Evolutionary conservation across 768 basidiomycete genomes (phyloP).

Genomic region (Tubosaeta sp.): DNA sequence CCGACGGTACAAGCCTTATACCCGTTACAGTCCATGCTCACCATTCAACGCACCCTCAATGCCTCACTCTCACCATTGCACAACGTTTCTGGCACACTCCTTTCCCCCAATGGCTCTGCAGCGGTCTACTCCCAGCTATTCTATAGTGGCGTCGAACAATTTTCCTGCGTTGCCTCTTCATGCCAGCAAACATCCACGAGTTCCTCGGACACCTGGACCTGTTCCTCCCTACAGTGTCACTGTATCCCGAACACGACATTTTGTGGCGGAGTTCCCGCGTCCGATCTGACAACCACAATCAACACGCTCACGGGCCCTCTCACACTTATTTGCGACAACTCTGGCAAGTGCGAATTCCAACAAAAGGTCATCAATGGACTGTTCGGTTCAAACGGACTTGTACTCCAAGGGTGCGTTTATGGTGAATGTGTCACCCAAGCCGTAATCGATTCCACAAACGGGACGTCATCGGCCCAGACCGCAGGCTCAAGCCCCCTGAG

Average conservation of each 20-base stretch:
- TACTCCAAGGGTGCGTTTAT: slow-evolving; percentile 67
- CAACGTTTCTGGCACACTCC: slow-evolving; percentile 23
- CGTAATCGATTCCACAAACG: slow-evolving; percentile 58
- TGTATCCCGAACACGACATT: slow-evolving; percentile 70
- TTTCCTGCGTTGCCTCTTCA: slow-evolving; percentile 70
- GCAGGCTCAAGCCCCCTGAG: slow-evolving; percentile 47
- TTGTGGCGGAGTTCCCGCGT: slow-evolving; percentile 53
- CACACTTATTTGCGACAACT: slow-evolving; percentile 60
- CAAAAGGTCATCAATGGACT: slow-evolving; percentile 61
- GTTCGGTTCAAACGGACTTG: slow-evolving; percentile 74
- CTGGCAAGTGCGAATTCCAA: slow-evolving; percentile 70
- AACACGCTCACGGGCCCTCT: slow-evolving; percentile 62
- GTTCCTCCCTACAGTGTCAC: slow-evolving; percentile 67
- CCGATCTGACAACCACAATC: slow-evolving; percentile 58
- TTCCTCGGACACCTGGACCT: slow-evolving; percentile 55
- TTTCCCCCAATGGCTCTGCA: slow-evolving; percentile 50
- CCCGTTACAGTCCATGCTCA: slow-evolving; percentile 66
- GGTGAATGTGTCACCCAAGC: slow-evolving; percentile 88
- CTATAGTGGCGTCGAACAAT: slow-evolving; percentile 83
- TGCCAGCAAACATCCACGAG: slow-evolving; percentile 58
- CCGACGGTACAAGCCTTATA: slow-evolving; percentile 77
- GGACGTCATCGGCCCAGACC: slow-evolving; percentile 26
- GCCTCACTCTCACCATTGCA: slow-evolving; percentile 59
- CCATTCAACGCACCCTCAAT: slow-evolving; percentile 74
- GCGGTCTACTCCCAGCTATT: slow-evolving; percentile 66